Evolutionary conservation across 192 early-diverging fungal genomes (phyloP).

Genomic region (Cetraspora pellucida): DNA sequence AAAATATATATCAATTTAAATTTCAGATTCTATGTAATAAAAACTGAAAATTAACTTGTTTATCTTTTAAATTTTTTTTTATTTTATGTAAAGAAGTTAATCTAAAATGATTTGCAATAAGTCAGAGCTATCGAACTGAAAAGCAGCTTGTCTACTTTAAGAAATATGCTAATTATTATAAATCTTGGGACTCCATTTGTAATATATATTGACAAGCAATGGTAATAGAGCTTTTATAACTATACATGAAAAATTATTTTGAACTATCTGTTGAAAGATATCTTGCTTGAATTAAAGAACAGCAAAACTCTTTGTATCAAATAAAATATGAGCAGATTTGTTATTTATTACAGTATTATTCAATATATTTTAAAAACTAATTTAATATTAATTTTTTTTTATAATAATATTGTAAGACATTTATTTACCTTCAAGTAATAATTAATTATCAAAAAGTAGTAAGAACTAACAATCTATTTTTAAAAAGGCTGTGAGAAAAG

Average conservation of each 20-base stretch:
- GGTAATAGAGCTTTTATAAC: not conserved
- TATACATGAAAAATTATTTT: not conserved
- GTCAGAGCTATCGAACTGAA: not conserved
- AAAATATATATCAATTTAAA: no score
- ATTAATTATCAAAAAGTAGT: not conserved
- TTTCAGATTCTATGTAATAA: no score
- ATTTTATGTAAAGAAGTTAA: not conserved
- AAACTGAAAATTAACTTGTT: no score
- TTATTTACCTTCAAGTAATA: not conserved
- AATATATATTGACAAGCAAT: not conserved
- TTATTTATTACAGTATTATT: no score
- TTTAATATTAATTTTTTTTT: no score
- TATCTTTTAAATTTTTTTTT: not conserved
- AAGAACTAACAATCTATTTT: slow-evolving; percentile 5
- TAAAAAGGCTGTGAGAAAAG: not conserved
- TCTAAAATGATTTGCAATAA: not conserved
- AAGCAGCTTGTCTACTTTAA: not conserved
- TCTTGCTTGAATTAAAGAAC: not conserved
- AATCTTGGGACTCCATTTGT: not conserved
- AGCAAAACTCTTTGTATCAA: slow-evolving; percentile 15
- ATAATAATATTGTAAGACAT: not conserved
- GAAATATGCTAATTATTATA: not conserved
- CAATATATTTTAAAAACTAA: no score
- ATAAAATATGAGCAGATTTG: slow-evolving; percentile 24
- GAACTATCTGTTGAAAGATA: not conserved